These are phyloP conservation scores for Arthonia radiata DNA, from an alignment of 495 filamentous ascomycete genomes.

Conservation along the genomic window DNA sequence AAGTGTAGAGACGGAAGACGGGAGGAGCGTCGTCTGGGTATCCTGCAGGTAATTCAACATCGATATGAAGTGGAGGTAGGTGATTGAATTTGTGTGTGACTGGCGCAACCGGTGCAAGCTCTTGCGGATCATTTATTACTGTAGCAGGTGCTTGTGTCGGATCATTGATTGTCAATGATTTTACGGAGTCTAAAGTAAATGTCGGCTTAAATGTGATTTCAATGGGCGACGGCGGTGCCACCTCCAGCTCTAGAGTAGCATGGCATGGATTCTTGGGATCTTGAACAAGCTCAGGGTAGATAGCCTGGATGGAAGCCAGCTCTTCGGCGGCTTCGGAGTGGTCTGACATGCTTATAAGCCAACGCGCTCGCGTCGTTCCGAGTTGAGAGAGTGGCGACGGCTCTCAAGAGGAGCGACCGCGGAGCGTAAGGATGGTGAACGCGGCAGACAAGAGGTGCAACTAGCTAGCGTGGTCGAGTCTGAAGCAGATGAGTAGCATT, in stretches of 20 bases:
- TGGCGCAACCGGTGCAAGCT: neutral
- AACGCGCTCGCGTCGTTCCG: no score
- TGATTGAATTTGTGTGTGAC: slow-evolving; percentile 37
- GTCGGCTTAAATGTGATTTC: slow-evolving; percentile 40
- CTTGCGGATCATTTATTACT: slow-evolving; percentile 13
- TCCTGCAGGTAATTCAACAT: slow-evolving; percentile 41
- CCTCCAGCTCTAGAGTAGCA: slow-evolving; percentile 44
- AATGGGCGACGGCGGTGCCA: slow-evolving; percentile 42
- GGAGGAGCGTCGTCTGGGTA: slow-evolving; percentile 55
- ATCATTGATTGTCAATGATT: no score
- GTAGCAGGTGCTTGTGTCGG: slow-evolving; percentile 18
- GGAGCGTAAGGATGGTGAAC: no score
- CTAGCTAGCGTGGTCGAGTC: no score
- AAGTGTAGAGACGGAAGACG: slow-evolving; percentile 33
- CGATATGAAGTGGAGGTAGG: slow-evolving; percentile 48
- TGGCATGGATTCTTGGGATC: slow-evolving; percentile 32
- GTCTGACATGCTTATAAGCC: no score
- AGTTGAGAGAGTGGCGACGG: no score
- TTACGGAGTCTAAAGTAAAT: slow-evolving; percentile 19
- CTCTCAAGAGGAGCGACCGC: no score
- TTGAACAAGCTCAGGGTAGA: slow-evolving; percentile 63
- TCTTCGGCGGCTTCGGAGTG: no score
- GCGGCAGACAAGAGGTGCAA: no score
- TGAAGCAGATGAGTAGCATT: no score
- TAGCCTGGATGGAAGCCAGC: slow-evolving; percentile 59